Conservation (phyloP, 345 rosid species). For the Eucalyptus polybractea region DNA sequence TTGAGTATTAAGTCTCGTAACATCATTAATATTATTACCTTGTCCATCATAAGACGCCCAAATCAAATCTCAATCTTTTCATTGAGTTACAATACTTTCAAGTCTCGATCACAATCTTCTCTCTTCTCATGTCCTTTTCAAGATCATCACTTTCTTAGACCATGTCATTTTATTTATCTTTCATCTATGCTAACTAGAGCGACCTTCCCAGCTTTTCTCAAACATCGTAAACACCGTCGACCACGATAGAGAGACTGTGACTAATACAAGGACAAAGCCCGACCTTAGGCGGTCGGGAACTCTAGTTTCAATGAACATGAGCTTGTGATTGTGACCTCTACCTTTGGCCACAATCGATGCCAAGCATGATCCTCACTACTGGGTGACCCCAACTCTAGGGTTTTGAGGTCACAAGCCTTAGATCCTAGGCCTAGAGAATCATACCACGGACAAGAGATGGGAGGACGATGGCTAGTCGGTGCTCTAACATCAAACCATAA, state of each 20-base stretch:
- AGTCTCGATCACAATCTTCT: neutral
- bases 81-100: no score
- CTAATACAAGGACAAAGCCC: neutral
- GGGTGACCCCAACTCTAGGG: neutral
- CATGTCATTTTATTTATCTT: neutral
- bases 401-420: neutral
- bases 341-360: neutral
- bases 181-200: neutral
- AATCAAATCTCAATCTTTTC: neutral
- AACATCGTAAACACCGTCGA: accelerated
- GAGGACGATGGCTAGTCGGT: accelerated
- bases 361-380: neutral
- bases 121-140: accelerated
- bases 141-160: neutral
- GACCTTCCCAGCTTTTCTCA: neutral
- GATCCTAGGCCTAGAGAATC: neutral
- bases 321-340: neutral
- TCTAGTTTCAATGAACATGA: neutral
- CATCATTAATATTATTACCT: no score
- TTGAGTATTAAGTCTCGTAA: no score
- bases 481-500: neutral
- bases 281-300: neutral
- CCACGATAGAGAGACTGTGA: neutral
- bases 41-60: neutral
- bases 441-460: neutral